Conservation (phyloP, 192 early-diverging fungal genomes). For the Geranomyces variabilis region DNA sequence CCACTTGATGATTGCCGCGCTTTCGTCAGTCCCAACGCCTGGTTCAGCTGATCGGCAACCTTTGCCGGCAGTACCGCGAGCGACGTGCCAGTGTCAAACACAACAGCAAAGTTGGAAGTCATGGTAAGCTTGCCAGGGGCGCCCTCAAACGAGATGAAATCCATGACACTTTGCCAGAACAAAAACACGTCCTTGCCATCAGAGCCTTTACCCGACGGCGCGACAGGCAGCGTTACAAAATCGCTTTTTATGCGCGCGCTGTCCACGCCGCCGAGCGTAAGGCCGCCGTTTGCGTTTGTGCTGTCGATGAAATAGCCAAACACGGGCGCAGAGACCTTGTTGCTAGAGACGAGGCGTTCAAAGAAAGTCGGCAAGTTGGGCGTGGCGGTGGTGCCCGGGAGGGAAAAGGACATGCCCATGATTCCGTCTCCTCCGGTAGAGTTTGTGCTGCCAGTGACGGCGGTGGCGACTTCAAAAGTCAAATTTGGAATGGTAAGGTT, state of each 20-base stretch:
- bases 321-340: slow-evolving; percentile 23
- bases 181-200: slow-evolving; percentile 15
- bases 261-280: slow-evolving; percentile 48
- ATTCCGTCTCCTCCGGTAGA: slow-evolving; percentile 37
- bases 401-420: slow-evolving; percentile 43
- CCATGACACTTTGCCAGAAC: slow-evolving; percentile 19
- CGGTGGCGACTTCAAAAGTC: slow-evolving; percentile 34
- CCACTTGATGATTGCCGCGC: not conserved
- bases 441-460: slow-evolving; percentile 6
- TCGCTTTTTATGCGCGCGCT: slow-evolving; percentile 28
- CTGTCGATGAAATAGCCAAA: slow-evolving; percentile 46
- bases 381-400: not conserved
- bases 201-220: slow-evolving; percentile 1
- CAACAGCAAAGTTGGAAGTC: slow-evolving; percentile 21
- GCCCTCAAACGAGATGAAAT: slow-evolving; percentile 17
- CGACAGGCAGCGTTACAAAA: slow-evolving; percentile 30
- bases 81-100: slow-evolving; percentile 47
- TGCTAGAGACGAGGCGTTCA: slow-evolving; percentile 18
- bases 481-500: slow-evolving; percentile 29
- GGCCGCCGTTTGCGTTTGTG: slow-evolving; percentile 18
- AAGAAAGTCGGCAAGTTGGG: slow-evolving; percentile 15
- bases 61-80: slow-evolving; percentile 33
- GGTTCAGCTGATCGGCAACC: slow-evolving; percentile 23
- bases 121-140: not conserved
- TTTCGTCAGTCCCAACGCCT: slow-evolving; percentile 11